These are phyloP conservation scores for Tricholoma sp. DNA, from an alignment of 768 basidiomycete genomes.

Conservation along the genomic window DNA sequence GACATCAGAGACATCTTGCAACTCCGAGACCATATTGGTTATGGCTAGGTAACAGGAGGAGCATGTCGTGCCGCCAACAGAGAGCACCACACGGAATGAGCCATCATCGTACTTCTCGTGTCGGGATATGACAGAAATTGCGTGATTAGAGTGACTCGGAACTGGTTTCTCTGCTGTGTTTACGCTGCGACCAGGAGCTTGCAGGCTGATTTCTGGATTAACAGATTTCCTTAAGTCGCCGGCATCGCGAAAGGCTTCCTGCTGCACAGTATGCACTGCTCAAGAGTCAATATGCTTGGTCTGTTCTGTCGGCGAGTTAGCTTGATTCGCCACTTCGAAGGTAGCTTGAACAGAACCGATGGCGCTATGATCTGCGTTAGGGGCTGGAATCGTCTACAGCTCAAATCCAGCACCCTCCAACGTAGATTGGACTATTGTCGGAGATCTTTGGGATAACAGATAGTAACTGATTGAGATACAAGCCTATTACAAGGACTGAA, in stretches of 20 bases:
- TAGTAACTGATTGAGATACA: neutral
- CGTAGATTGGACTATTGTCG: neutral
- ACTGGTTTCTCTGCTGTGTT: neutral
- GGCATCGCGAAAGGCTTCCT: neutral
- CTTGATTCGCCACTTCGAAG: neutral
- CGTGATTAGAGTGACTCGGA: neutral
- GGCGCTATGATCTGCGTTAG: neutral
- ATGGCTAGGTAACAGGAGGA: neutral
- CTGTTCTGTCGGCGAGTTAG: neutral
- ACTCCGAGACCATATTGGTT: constrained; percentile 39
- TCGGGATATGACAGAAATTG: neutral
- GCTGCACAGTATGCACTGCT: neutral
- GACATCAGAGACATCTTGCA: constrained; percentile 50
- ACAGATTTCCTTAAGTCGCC: neutral
- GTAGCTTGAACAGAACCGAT: neutral
- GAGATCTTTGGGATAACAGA: neutral
- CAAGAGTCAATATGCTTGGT: neutral
- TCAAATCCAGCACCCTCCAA: neutral
- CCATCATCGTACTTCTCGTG: neutral
- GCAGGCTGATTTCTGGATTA: neutral
- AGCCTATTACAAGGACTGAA: no score
- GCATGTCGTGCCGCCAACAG: neutral
- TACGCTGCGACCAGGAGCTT: neutral
- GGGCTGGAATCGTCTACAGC: neutral
- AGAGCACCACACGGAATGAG: neutral